phyloP scores from a whole-genome alignment of 179 eudicot species.

The Sideroxylon spinosum region DNA sequence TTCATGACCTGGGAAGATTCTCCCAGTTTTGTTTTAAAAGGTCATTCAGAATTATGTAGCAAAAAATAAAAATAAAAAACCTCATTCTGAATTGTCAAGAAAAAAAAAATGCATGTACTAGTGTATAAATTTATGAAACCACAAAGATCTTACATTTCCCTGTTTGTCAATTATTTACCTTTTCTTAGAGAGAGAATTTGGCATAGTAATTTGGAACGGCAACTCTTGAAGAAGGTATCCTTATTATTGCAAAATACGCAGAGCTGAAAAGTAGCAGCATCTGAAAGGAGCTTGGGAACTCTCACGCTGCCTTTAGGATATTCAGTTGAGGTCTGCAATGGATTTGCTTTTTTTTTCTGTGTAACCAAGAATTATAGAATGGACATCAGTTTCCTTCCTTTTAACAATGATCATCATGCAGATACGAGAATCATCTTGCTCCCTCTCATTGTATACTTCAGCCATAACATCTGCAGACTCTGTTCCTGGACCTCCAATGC shows the following conservation, averaged over 20 bases:
- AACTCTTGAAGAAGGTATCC: conserved; percentile 88
- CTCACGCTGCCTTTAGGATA: conserved; percentile 61
- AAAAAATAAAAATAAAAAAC: not conserved
- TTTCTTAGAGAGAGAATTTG: conserved; percentile 61
- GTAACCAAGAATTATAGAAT: not conserved
- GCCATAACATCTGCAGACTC: conserved; percentile 55
- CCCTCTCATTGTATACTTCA: conserved; percentile 28
- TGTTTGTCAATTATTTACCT: not conserved
- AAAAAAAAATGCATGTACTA: not conserved
- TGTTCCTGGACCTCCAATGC: conserved; percentile 58
- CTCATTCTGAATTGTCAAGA: not conserved
- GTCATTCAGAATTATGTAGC: too few relatives aligned
- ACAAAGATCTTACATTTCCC: not conserved
- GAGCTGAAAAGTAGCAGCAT: conserved; percentile 78
- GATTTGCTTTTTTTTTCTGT: not conserved
- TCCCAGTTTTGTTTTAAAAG: not conserved
- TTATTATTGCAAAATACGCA: conserved; percentile 78
- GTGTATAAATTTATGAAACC: not conserved
- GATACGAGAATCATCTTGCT: conserved; percentile 64
- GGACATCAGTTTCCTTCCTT: not conserved
- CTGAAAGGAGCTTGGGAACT: conserved; percentile 67
- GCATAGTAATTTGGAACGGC: conserved; percentile 80
- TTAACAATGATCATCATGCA: conserved; percentile 23
- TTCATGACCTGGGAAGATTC: not conserved
- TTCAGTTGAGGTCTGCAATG: conserved; percentile 48